These are phyloP conservation scores for Pisolithus orientalis DNA, from an alignment of 768 basidiomycete species.

Conservation along the genomic window DNA sequence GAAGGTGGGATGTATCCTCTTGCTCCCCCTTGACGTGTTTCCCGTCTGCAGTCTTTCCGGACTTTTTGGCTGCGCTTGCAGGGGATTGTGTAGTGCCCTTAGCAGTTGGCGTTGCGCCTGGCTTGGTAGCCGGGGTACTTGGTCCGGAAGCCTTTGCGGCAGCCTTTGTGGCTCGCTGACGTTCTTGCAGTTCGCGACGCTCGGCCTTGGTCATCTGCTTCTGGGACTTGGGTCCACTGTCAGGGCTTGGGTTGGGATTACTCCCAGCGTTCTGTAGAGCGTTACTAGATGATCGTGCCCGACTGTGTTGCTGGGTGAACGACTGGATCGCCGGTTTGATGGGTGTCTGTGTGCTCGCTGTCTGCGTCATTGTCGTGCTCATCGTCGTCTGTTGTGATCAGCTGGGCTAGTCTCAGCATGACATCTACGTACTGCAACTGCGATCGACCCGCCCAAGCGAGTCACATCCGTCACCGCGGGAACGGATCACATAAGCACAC, in stretches of 20 bases:
- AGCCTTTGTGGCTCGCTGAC: constrained; percentile 73
- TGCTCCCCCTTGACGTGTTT: constrained; percentile 19
- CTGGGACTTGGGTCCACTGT: constrained; percentile 38
- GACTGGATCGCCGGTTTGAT: neutral
- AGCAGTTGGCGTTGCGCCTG: constrained; percentile 20
- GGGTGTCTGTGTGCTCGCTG: constrained; percentile 2
- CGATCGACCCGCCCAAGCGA: neutral
- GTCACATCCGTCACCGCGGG: constrained; percentile 17
- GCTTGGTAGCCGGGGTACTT: constrained; percentile 17
- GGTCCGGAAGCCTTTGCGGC: constrained; percentile 34
- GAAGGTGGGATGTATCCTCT: constrained; percentile 14
- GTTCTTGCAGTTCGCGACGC: constrained; percentile 72
- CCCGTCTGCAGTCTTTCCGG: constrained; percentile 14
- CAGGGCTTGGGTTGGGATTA: constrained; percentile 2
- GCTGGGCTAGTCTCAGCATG: too few relatives aligned
- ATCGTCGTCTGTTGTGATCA: constrained; percentile 7
- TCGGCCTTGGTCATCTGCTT: constrained; percentile 79
- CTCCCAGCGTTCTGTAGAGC: neutral
- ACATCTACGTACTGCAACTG: too few relatives aligned
- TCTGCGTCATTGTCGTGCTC: constrained; percentile 16
- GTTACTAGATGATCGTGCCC: constrained; percentile 1
- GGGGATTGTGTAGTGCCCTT: constrained; percentile 12
- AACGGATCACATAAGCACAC: constrained; percentile 12
- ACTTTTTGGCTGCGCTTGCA: constrained; percentile 13
- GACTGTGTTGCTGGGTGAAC: neutral